Evolutionary conservation across 1,284 basidiomycete species (phyloP), one percentile per base, ranked within the genome.

Genomic region (Moniliophthora roreri): DNA sequence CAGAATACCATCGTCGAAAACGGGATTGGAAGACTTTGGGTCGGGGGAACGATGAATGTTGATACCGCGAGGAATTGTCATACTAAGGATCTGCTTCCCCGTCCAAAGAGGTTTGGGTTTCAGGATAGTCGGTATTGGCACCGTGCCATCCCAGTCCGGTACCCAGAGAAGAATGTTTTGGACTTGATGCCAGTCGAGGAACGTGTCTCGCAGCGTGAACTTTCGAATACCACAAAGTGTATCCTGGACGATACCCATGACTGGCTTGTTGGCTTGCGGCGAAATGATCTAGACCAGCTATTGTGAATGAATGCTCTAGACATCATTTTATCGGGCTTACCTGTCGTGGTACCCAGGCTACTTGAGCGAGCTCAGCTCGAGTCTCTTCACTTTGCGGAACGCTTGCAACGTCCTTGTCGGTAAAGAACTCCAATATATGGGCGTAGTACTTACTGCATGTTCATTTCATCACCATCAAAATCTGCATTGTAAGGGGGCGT

Each of bases 381-480:
- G 96, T 98, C 73, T 99, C 97, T 73, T 99, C 96, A 57, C 92
- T 95, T 71, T 99, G 97, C 8, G 97, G 97, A 35, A 99, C 91
- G 69, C 92, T 95, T 57, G 24, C 50, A 63, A 53, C 46, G 55
- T 57, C 40, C 37, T 20, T 11, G 24, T 26, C 6, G 2, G 13
- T 45, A 10, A 46, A 59, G 26, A 54, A 58, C 36, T 32, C 51
- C 46, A 26, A 40, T 3, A 50, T 28, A 2, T 52, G 21, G 35
- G 55, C 20, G 15, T 9, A 50, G 34, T 16, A 84, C 90, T 51
- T 81, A 94, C 92, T 97, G 95, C 89, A 99, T 93, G 76, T 99
- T 99, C 97, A 99, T 99, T 73, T 99, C 96, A 69, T 99, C 97
- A 65, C 97, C 97, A 69, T 99, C 97, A 75, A 99, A 99, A 76